Conservation (phyloP, 192 early-diverging fungal genomes). For the Coemansia sp. region DNA sequence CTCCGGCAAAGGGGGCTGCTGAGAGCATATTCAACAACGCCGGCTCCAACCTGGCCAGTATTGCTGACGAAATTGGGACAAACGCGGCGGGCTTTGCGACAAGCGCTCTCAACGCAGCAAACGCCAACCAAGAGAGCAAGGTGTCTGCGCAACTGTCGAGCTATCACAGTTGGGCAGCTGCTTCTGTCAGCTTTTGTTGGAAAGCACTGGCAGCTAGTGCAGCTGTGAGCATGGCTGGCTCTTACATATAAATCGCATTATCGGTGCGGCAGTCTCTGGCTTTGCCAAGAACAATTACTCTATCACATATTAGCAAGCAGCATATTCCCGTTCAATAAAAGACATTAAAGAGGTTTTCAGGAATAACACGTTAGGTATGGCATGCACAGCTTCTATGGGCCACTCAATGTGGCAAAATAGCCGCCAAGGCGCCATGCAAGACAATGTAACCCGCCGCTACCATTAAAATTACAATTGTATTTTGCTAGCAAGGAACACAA, state of each 20-base stretch:
- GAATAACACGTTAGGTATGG: not conserved
- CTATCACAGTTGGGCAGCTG: slow-evolving; percentile 10
- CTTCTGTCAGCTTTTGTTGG: not conserved
- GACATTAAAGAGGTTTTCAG: not conserved
- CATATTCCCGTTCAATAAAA: not conserved
- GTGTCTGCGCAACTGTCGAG: slow-evolving; percentile 26
- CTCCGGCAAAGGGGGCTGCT: slow-evolving; percentile 7
- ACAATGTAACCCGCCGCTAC: no score
- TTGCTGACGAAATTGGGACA: slow-evolving; percentile 20
- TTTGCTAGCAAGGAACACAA: not conserved
- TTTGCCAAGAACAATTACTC: no score
- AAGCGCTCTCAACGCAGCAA: slow-evolving; percentile 5
- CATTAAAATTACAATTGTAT: not conserved
- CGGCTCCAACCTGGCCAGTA: slow-evolving; percentile 16
- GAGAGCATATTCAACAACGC: slow-evolving; percentile 1
- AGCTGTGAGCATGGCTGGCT: not conserved
- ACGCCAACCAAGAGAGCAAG: slow-evolving; percentile 13
- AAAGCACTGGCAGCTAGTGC: not conserved
- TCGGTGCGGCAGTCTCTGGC: no score
- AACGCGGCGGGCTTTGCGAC: slow-evolving; percentile 12
- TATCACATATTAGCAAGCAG: no score
- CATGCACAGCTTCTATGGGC: no score
- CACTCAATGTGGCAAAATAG: not conserved
- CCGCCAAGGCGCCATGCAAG: not conserved
- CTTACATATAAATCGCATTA: not conserved